Percentiles rank a stretch among this genome's conserved stretches.
These are phyloP conservation scores for Staphylotrichum longicolle DNA, from an alignment of 495 filamentous ascomycete species.

Conservation along the genomic window DNA sequence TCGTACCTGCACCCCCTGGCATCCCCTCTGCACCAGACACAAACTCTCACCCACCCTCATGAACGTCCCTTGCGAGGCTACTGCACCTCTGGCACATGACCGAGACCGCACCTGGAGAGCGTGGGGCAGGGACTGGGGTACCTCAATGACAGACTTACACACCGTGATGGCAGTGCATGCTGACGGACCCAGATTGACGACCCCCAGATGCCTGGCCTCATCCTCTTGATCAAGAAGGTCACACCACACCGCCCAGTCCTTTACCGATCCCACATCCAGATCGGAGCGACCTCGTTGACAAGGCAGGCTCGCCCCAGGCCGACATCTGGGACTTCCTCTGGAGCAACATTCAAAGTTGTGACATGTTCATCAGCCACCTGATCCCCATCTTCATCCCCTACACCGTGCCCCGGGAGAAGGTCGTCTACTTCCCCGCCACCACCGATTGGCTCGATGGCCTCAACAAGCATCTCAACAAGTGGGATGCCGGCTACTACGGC, in stretches of 20 bases:
- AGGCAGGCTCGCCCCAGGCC: conserved; percentile 62
- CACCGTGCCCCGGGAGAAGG: conserved; percentile 62
- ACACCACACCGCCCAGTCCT: conserved; percentile 76
- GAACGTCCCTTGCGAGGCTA: conserved; percentile 1
- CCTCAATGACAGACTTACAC: too few relatives aligned
- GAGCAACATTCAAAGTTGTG: conserved; percentile 64
- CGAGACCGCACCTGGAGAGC: not conserved
- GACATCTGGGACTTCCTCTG: conserved; percentile 79
- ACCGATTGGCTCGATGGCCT: conserved; percentile 90
- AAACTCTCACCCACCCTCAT: conserved; percentile 11
- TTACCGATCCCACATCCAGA: conserved; percentile 81
- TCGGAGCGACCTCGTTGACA: conserved; percentile 68
- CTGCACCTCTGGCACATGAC: conserved; percentile 20
- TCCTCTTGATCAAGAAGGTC: conserved; percentile 70
- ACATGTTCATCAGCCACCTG: conserved; percentile 84
- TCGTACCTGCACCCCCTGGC: too few relatives aligned
- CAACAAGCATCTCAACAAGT: conserved; percentile 74
- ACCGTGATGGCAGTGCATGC: conserved; percentile 15
- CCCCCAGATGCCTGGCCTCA: conserved; percentile 85
- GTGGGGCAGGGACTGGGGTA: conserved; percentile 5
- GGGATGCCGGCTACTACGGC: conserved; percentile 74
- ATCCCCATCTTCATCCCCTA: conserved; percentile 73
- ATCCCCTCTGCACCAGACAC: conserved; percentile 12
- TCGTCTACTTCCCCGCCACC: conserved; percentile 77
- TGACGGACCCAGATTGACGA: conserved; percentile 62